Conservation (phyloP, 495 filamentous ascomycete species). For the Talaromyces ruber region DNA sequence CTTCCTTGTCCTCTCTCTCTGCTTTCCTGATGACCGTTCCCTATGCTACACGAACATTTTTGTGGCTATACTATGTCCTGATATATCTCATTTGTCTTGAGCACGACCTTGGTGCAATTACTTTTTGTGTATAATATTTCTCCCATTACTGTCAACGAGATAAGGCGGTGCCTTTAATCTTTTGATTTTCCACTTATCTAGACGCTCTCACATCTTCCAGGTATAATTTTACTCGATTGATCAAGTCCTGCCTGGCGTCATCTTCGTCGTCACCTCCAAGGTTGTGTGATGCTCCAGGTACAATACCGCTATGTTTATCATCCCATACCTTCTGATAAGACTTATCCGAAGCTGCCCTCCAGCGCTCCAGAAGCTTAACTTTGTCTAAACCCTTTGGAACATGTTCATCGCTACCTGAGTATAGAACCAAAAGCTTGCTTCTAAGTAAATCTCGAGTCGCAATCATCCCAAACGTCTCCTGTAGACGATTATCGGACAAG, state of each 20-base stretch:
- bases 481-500: constrained; percentile 49
- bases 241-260: constrained; percentile 35
- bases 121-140: constrained; percentile 4
- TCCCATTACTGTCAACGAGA: neutral
- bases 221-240: constrained; percentile 48
- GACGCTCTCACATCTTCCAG: constrained; percentile 33
- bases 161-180: neutral
- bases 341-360: constrained; percentile 53
- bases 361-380: constrained; percentile 49
- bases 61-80: neutral
- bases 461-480: constrained; percentile 56
- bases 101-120: neutral
- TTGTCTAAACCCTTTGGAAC: constrained; percentile 58
- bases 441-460: constrained; percentile 45
- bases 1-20: neutral
- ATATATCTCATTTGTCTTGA: neutral
- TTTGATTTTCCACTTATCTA: neutral
- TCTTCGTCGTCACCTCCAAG: constrained; percentile 37
- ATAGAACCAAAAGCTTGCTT: constrained; percentile 41
- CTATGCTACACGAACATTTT: neutral
- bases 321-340: constrained; percentile 35
- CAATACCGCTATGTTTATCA: constrained; percentile 46
- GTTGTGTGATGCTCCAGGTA: constrained; percentile 56
- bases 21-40: neutral
- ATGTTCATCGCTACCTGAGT: constrained; percentile 66